Conservation (phyloP, 257 asterid species). For the Osmanthus fragrans region DNA sequence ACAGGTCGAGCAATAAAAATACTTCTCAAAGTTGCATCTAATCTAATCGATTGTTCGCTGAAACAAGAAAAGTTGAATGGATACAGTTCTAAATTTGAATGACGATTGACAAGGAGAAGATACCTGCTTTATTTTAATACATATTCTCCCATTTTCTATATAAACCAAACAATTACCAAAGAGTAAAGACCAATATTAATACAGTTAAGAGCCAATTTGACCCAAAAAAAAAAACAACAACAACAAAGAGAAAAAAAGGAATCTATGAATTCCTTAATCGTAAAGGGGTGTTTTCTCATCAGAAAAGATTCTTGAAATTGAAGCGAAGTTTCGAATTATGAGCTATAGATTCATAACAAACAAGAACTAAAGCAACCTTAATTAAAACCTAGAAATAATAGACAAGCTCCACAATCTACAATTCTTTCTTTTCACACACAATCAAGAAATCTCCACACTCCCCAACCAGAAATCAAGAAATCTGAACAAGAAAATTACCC, state of each 20-base stretch:
- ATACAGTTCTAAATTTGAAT: background rate
- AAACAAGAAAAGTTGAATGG: background rate
- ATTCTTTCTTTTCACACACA: background rate
- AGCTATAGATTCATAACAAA: background rate
- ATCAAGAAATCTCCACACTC: background rate
- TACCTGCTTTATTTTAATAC: background rate
- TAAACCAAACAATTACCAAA: background rate
- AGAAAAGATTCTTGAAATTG: background rate
- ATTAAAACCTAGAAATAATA: background rate
- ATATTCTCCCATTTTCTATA: background rate
- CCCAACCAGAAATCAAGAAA: background rate
- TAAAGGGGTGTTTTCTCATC: background rate
- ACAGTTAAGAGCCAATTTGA: background rate
- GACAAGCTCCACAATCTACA: background rate
- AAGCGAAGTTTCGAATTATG: background rate
- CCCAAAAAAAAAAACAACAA: background rate
- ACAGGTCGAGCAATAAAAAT: background rate
- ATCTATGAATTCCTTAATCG: background rate
- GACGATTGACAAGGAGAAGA: background rate
- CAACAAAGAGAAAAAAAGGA: no score
- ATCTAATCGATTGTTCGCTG: background rate
- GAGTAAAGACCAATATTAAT: background rate
- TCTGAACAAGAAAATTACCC: background rate
- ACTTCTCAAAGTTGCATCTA: background rate
- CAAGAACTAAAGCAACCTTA: background rate